Evolutionary conservation across 2,329 filamentous ascomycete species (phyloP).

Genomic region (Phialophora tarda): DNA sequence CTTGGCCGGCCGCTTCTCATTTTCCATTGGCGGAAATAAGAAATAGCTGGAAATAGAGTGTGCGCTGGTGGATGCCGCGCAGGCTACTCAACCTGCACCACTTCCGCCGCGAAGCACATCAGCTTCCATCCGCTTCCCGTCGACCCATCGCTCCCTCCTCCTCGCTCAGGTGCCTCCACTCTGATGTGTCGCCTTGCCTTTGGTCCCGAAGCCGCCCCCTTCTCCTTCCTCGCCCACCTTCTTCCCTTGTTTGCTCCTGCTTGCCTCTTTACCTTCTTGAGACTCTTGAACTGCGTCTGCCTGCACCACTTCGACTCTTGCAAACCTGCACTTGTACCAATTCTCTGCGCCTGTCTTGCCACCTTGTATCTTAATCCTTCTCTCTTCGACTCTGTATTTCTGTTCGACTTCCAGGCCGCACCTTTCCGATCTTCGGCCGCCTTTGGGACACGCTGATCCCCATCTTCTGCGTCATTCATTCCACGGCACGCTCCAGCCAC

Average conservation of each 20-base stretch:
- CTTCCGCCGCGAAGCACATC: constrained; percentile 17
- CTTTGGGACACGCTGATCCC: constrained; percentile 26
- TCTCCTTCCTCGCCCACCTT: constrained; percentile 30
- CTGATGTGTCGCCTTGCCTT: constrained; percentile 13
- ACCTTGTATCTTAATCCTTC: constrained; percentile 21
- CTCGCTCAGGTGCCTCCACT: constrained; percentile 8
- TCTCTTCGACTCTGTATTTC: constrained; percentile 28
- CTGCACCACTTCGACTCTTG: constrained; percentile 17
- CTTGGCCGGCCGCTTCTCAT: background rate
- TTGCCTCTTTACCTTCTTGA: constrained; percentile 17
- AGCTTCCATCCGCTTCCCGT: constrained; percentile 2
- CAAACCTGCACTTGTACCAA: constrained; percentile 7
- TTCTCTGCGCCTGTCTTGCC: constrained; percentile 25
- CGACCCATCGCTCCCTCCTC: background rate
- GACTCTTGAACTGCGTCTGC: constrained; percentile 32
- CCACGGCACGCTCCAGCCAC: constrained; percentile 16
- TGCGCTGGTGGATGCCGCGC: background rate
- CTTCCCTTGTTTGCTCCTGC: constrained; percentile 34
- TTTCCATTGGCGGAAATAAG: constrained; percentile 7
- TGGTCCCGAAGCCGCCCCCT: constrained; percentile 27
- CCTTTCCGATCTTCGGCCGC: constrained; percentile 20
- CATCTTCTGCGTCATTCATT: constrained; percentile 37
- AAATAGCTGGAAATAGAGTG: constrained; percentile 16
- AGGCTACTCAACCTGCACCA: constrained; percentile 15
- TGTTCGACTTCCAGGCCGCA: constrained; percentile 12